These are phyloP conservation scores for Aspergillus brunneoviolaceus DNA, from an alignment of 2,329 filamentous ascomycete genomes.

Conservation along the genomic window DNA sequence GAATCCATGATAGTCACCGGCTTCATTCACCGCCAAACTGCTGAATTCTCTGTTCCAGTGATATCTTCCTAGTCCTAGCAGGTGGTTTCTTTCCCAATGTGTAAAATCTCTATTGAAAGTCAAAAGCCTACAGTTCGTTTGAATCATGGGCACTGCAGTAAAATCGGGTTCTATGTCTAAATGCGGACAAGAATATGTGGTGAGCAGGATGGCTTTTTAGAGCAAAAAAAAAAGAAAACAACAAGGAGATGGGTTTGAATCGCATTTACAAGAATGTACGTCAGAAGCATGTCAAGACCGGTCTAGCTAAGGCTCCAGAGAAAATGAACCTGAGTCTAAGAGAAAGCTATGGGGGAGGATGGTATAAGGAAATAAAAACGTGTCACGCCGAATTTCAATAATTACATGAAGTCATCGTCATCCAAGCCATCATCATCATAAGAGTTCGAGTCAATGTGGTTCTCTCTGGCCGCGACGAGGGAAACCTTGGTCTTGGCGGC, in stretches of 20 bases:
- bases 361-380: slow-evolving; percentile 5
- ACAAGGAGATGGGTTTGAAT: slow-evolving; percentile 1
- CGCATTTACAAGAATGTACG: slow-evolving; percentile 12
- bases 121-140: neutral
- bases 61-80: no score
- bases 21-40: neutral
- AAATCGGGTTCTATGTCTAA: neutral
- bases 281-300: neutral
- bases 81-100: neutral
- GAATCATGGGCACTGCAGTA: neutral
- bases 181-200: neutral
- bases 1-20: neutral
- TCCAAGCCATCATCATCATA: slow-evolving; percentile 89
- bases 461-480: slow-evolving; percentile 64
- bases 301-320: neutral
- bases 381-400: slow-evolving; percentile 9
- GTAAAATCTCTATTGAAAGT: neutral
- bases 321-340: neutral
- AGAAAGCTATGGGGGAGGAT: slow-evolving; percentile 5
- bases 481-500: slow-evolving; percentile 92
- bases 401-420: slow-evolving; percentile 52
- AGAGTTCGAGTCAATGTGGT: slow-evolving; percentile 65
- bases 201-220: neutral
- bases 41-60: no score
- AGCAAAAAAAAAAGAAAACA: neutral